Evolutionary conservation across 2,329 filamentous ascomycete genomes (phyloP), one percentile per base, ranked within the genome.

Genomic region (Chrysoporthe cubensis): DNA sequence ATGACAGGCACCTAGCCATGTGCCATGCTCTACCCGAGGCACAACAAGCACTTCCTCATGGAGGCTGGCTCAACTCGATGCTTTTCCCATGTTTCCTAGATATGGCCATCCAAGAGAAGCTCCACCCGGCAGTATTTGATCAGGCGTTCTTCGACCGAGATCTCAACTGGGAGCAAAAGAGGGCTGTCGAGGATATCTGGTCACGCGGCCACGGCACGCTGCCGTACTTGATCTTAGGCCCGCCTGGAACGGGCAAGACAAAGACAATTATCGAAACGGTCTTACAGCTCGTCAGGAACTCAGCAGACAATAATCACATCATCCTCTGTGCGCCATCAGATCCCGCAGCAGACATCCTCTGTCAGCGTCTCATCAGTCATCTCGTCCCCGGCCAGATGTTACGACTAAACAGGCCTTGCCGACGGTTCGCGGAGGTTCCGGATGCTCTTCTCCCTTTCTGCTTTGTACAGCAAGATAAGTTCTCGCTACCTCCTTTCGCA

Each of bases 201-300:
- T 43, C 46, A 16, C 70, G 72, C 56, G 69, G 70, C 26, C 70
- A 74, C 59, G 71, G 72, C 57, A 71, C 66, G 6, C 59, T 74
- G n/a, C 72, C 72, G 2, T 74, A 73, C 44, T 64, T 74, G n/a
- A 72, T 74, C n/a, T 73, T 71, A 1, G 72, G 73, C 11, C 73
- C 73, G 5, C 73, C 73, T 1, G 73, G 73, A 11, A 74, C 72
- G 0, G 73, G 73, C 11, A 74, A 74, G 62, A 73, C 73, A 8
- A 74, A 72, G 67, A 74, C 73, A 4, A 64, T 74, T 46, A 73
- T 74, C 57, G 73, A 74, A 61, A 70, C 64, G 3, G 70, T 70
- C 7, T 62, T 74, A 18, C 73, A 74, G 65, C 62, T 74, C 11
- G 52, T 72, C 16, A 69, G 64, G 40, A 71, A 72, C 46, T 66